Evolutionary conservation across 2,329 filamentous ascomycete genomes (phyloP).

Genomic region (Claviceps pusilla): DNA sequence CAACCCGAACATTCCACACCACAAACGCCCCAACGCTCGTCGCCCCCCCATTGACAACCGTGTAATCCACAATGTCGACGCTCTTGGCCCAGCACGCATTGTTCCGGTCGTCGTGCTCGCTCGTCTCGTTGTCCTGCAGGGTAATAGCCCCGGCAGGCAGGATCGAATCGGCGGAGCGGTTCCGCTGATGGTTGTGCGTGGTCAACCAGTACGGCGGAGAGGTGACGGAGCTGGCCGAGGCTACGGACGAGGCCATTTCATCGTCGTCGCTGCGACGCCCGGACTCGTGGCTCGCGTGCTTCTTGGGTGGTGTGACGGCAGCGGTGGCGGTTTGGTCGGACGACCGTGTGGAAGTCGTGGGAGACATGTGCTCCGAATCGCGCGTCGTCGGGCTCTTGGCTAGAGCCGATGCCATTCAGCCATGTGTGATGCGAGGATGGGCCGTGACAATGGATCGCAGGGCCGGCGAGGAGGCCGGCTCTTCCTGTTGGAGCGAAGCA

Average conservation of each 20-base stretch:
- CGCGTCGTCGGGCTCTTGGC: slow-evolving; percentile 12
- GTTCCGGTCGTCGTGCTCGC: slow-evolving; percentile 34
- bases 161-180: slow-evolving; percentile 32
- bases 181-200: slow-evolving; percentile 19
- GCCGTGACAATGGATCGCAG: no score
- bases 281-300: no score
- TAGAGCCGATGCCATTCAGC: slow-evolving; percentile 21
- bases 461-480: neutral
- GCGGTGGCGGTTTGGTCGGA: neutral
- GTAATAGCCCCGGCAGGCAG: slow-evolving; percentile 41
- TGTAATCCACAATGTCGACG: slow-evolving; percentile 43
- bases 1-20: slow-evolving; percentile 80
- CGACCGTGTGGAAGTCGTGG: neutral
- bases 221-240: slow-evolving; percentile 17
- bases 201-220: slow-evolving; percentile 32
- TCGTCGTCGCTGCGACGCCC: slow-evolving; percentile 5
- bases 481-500: neutral
- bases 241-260: slow-evolving; percentile 9
- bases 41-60: slow-evolving; percentile 39
- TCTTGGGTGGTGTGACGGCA: no score
- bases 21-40: slow-evolving; percentile 73
- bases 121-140: slow-evolving; percentile 46
- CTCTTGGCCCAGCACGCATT: slow-evolving; percentile 50
- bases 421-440: slow-evolving; percentile 11
- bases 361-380: neutral